These are phyloP conservation scores for Scheffersomyces cryptocercus DNA, from an alignment of 1,139 yeast genomes.

Conservation along the genomic window DNA sequence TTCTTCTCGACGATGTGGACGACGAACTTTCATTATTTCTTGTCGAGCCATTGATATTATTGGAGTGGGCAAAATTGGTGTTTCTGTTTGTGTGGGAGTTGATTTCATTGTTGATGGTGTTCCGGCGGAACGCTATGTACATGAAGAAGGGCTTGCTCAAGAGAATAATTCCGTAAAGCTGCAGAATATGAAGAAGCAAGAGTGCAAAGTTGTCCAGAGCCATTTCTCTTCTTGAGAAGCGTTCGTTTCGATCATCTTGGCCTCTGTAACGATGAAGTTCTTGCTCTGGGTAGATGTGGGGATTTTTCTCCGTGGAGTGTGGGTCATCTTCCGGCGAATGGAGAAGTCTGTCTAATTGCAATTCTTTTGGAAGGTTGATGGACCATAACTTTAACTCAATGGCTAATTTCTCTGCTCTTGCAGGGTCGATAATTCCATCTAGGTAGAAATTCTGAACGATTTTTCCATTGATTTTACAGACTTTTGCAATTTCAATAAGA, in stretches of 20 bases:
- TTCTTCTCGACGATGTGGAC: slow-evolving; percentile 6
- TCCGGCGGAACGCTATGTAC: slow-evolving; percentile 20
- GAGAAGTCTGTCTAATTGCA: slow-evolving; percentile 17
- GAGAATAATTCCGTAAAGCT: slow-evolving; percentile 42
- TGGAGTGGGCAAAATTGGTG: too few species aligned
- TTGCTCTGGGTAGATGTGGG: too few species aligned
- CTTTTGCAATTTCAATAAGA: slow-evolving; percentile 14
- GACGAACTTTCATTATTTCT: slow-evolving; percentile 1
- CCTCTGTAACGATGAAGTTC: not conserved
- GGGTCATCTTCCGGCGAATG: slow-evolving; percentile 9
- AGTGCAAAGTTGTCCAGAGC: slow-evolving; percentile 20
- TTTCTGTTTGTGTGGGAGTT: too few species aligned
- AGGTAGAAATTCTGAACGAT: slow-evolving; percentile 36
- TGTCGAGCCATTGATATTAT: too few species aligned
- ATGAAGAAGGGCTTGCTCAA: slow-evolving; percentile 50
- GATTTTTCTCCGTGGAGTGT: too few species aligned
- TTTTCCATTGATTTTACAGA: slow-evolving; percentile 27
- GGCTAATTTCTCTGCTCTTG: slow-evolving; percentile 37
- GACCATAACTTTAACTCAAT: slow-evolving; percentile 43
- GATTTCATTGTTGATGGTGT: slow-evolving; percentile 1
- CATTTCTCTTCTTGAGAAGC: slow-evolving; percentile 5
- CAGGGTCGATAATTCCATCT: slow-evolving; percentile 34
- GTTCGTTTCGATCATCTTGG: not conserved
- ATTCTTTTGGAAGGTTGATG: slow-evolving; percentile 27
- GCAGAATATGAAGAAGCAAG: slow-evolving; percentile 38